These are phyloP conservation scores for Rhizopus microsporus DNA, from an alignment of 371 early-diverging fungal species.

Conservation along the genomic window DNA sequence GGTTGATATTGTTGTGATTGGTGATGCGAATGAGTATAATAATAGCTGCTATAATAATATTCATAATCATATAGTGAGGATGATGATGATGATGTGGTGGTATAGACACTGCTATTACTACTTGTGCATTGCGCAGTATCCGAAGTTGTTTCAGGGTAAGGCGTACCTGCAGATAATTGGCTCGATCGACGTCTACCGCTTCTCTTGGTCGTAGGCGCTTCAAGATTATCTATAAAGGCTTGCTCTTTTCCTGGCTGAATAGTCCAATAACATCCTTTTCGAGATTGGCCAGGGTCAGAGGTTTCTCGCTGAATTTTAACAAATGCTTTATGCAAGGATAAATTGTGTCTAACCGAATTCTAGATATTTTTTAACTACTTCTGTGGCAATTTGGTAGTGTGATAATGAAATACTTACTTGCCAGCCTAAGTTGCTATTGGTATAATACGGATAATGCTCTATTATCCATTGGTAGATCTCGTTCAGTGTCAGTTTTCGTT, in stretches of 20 bases:
- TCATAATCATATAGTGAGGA: neutral
- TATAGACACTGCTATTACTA: slow-evolving; percentile 1
- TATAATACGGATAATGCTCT: slow-evolving; percentile 77
- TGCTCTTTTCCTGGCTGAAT: slow-evolving; percentile 50
- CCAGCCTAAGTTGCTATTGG: slow-evolving; percentile 82
- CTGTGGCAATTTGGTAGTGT: no score
- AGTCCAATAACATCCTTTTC: slow-evolving; percentile 40
- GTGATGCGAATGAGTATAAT: no score
- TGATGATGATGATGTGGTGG: neutral
- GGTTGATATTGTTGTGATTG: no score
- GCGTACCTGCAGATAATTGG: neutral
- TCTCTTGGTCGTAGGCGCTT: slow-evolving; percentile 3
- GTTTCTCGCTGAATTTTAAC: slow-evolving; percentile 33
- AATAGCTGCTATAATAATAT: neutral
- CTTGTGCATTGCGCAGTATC: neutral
- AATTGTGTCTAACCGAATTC: slow-evolving; percentile 97
- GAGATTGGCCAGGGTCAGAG: slow-evolving; percentile 18
- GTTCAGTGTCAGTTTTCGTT: slow-evolving; percentile 79
- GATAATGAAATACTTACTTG: slow-evolving; percentile 57
- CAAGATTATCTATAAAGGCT: slow-evolving; percentile 33
- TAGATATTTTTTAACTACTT: slow-evolving; percentile 25
- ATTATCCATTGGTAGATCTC: slow-evolving; percentile 95
- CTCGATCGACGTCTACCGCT: slow-evolving; percentile 4
- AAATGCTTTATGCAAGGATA: slow-evolving; percentile 78
- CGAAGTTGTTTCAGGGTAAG: neutral